A percentile compares a stretch with the other conserved stretches of the same genome.
Conservation (phyloP, 495 filamentous ascomycete species). For the Articulospora tetracladia region DNA sequence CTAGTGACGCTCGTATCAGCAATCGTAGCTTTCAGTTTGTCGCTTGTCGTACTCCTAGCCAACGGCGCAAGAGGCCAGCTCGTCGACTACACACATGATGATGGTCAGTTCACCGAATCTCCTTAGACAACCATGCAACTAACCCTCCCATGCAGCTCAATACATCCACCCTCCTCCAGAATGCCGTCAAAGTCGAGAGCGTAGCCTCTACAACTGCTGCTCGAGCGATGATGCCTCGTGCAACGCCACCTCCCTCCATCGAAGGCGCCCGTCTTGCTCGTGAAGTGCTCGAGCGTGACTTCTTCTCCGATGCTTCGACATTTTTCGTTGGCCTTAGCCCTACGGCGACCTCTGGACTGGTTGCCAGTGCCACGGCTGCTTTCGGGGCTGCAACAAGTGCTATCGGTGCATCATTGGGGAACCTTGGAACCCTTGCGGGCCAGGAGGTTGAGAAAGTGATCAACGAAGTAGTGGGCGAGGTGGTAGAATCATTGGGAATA, state of each 20-base stretch:
- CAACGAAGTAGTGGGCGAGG: slow-evolving; percentile 5
- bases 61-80: slow-evolving; percentile 1
- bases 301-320: slow-evolving; percentile 29
- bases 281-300: slow-evolving; percentile 30
- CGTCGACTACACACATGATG: slow-evolving; percentile 2
- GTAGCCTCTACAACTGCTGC: neutral
- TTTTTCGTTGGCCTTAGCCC: neutral
- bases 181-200: neutral
- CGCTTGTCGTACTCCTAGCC: slow-evolving; percentile 4
- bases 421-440: neutral
- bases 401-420: neutral
- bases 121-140: neutral
- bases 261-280: slow-evolving; percentile 32
- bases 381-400: neutral
- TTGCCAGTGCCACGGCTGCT: neutral
- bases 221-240: slow-evolving; percentile 7
- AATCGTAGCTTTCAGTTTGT: slow-evolving; percentile 6
- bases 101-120: neutral
- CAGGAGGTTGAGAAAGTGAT: neutral
- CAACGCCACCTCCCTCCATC: slow-evolving; percentile 33
- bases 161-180: slow-evolving; percentile 9
- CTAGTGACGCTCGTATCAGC: slow-evolving; percentile 6
- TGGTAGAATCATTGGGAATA: slow-evolving; percentile 3
- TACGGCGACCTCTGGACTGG: neutral
- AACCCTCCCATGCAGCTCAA: slow-evolving; percentile 2